Evolutionary conservation across 176 grass and related monocot species (phyloP), one percentile per base, ranked within the genome.

Genomic region (Tillandsia leiboldiana): DNA sequence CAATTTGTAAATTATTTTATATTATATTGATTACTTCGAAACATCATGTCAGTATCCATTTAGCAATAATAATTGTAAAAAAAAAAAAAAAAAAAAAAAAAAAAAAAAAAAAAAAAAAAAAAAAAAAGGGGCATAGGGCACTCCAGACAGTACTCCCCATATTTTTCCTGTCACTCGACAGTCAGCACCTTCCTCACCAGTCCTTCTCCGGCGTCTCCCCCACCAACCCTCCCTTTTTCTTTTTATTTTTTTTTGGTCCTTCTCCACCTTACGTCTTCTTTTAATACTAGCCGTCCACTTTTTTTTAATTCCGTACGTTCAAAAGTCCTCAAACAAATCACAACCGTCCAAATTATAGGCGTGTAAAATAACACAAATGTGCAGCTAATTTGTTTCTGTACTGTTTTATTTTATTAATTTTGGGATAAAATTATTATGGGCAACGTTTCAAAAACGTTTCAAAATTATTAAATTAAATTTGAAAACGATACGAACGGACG

Each of bases 131-230:
- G 28, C 28, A 29, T 0, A 29, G 28, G 33, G 33, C 33, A 42
- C 4, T 42, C 4, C 33, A 42, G 33, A 42, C 33, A 42, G 7
- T 59, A 9, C 73, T 58, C 64, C 9, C 26, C 14, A 26, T 20
- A 69, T 11, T 8, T 50, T 68, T 51, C 64, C 64, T 9, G 24
- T 49, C 51, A 27, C 27, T 51, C 53, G 70, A 62, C 75, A 67
- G 75, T 33, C 70, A 28, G 67, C 50, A 78, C 70, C 62, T 53
- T 53, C 50, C 64, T 12, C 56, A 15, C 1, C 48, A n/a, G 5
- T 22, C 15, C 14, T 22, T 1, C 11, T 9, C 54, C 26, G 10
- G 47, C 10, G 14, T 3, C 9, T 68, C 62, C 61, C 69, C 10
- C 50, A 23, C 11, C 2, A 33, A 0, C 3, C 3, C 29, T 5